Evolutionary conservation across 192 early-diverging fungal genomes (phyloP), one percentile per base, ranked within the genome.

Genomic region (Backusella mclennaniae): DNA sequence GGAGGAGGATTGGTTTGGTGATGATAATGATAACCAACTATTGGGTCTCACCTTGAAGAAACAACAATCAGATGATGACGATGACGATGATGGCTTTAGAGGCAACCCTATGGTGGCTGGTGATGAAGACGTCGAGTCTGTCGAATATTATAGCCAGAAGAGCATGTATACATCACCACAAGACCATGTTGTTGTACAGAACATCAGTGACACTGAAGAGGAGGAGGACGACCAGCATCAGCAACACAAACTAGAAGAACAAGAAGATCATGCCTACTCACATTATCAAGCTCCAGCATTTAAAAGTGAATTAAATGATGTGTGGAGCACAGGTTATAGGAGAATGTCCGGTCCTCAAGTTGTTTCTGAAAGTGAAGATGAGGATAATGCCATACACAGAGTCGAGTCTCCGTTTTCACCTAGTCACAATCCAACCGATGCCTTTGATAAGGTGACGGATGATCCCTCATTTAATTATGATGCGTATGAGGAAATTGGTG

Each of bases 81-180:
- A 84, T 69, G 71, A 85, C 14, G 79, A 84, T 69, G 79, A 84
- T 69, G 71, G 42, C 8, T 35, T 11, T 35, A 67, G 42, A 6
- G 74, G 74, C 4, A 89, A 89, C 52, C 86, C 86, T 14, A 86
- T 89, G 86, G 87, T 89, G 1, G 76, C 87, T 31, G 75, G 52
- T 4, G 87, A 89, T 76, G 87, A 89, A 49, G 87, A 87, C 53
- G 76, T 87, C 26, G 85, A 79, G 38, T 78, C 75, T 4, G 71
- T 71, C n/a, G 77, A 80, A 14, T 77, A 75, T 38, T 71, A 79
- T 38, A 81, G 79, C 35, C 69, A 42, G 36, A 66, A 2, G 26
- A 71, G 35, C 5, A 68, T 8, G 6, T 71, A 36, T 46, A 7
- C 46, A 1, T 49, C 46, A 5, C 19, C 4, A 49, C 17, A 49